These are phyloP conservation scores for Skeletonema tropicum DNA, from an alignment of 108 stramenopile genomes.

Conservation along the genomic window DNA sequence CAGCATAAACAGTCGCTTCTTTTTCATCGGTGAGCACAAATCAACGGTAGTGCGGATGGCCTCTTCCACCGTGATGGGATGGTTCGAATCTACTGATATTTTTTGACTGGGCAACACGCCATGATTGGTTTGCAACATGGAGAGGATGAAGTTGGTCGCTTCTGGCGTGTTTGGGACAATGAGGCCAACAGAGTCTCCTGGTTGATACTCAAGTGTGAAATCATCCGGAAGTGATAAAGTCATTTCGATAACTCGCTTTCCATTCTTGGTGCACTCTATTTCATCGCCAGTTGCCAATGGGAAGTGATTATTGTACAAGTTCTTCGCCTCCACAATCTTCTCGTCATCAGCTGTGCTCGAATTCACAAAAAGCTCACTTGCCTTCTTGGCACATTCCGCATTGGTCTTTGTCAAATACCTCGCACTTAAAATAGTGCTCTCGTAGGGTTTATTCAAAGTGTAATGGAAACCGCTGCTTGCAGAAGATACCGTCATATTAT, in stretches of 20 bases:
- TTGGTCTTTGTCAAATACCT: constrained; percentile 80
- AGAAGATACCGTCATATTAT: constrained; percentile 62
- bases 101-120: constrained; percentile 63
- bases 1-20: constrained; percentile 64
- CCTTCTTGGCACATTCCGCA: constrained; percentile 56
- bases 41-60: constrained; percentile 68
- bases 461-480: constrained; percentile 57
- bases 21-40: constrained; percentile 76
- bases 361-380: constrained; percentile 16
- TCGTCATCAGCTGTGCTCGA: constrained; percentile 33
- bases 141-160: constrained; percentile 57
- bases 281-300: constrained; percentile 35
- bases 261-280: constrained; percentile 55
- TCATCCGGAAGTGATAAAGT: constrained; percentile 78
- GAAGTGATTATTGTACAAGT: constrained; percentile 57
- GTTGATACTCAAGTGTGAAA: constrained; percentile 81
- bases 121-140: constrained; percentile 60
- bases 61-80: constrained; percentile 64
- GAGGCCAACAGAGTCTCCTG: constrained; percentile 91
- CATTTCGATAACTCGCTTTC: constrained; percentile 88
- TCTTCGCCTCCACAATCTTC: constrained; percentile 33
- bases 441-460: constrained; percentile 67
- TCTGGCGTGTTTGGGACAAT: constrained; percentile 68
- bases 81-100: constrained; percentile 60
- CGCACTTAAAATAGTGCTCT: constrained; percentile 60